phyloP scores from a whole-genome alignment of 148 eudicot species.

The Heliosperma pusillum region DNA sequence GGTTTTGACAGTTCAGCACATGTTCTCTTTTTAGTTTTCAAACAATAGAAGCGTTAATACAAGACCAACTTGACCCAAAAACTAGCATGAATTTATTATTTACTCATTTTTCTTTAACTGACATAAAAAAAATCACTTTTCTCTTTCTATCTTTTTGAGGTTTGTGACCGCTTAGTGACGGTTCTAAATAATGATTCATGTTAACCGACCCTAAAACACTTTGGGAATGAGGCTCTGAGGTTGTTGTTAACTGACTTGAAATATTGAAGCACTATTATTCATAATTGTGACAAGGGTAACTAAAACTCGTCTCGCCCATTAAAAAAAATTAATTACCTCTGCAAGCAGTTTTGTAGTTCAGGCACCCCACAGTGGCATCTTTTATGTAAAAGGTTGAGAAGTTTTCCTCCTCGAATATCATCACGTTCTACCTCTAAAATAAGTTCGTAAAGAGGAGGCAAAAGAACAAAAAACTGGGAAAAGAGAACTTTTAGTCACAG shows the following conservation, averaged over 20 bases:
- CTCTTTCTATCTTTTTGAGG: no score
- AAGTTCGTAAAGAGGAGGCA: conserved; percentile 89
- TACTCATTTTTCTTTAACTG: neutral
- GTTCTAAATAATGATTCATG: no score
- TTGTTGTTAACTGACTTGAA: neutral
- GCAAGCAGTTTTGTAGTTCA: conserved; percentile 87
- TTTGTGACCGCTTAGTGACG: no score
- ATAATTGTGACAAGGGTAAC: neutral
- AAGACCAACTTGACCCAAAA: neutral
- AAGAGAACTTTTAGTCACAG: conserved; percentile 28
- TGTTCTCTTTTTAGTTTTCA: neutral
- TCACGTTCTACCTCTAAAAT: conserved; percentile 88
- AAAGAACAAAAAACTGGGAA: conserved; percentile 77
- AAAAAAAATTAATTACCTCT: conserved; percentile 48
- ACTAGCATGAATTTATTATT: neutral
- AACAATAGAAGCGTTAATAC: neutral
- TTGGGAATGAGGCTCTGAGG: no score
- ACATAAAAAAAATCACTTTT: neutral
- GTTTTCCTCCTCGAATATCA: conserved; percentile 69
- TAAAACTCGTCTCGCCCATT: neutral
- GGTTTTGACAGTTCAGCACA: neutral
- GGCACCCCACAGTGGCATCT: conserved; percentile 99
- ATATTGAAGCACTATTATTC: neutral
- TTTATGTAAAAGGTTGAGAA: conserved; percentile 81
- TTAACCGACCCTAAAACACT: no score